These are phyloP conservation scores for Nicotiana paniculata DNA, from an alignment of 257 asterid genomes.

Conservation along the genomic window DNA sequence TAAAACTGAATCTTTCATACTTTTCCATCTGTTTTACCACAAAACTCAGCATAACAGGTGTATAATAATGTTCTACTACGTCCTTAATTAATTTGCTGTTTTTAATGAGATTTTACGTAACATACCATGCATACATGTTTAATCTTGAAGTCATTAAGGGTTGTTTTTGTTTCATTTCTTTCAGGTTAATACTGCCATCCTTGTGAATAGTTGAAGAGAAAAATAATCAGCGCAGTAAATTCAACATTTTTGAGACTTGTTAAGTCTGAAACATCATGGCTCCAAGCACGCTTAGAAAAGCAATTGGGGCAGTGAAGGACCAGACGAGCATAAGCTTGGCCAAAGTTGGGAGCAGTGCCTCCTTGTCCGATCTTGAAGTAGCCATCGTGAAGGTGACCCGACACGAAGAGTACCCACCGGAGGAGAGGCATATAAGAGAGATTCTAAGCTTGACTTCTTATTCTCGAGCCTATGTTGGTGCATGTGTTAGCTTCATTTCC, in stretches of 20 bases:
- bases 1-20: background rate
- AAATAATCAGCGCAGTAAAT: background rate
- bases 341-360: slow-evolving; percentile 64
- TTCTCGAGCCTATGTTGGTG: slow-evolving; percentile 59
- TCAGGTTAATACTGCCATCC: background rate
- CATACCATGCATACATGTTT: background rate
- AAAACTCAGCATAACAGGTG: background rate
- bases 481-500: slow-evolving; percentile 62
- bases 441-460: slow-evolving; percentile 64
- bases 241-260: background rate
- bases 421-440: slow-evolving; percentile 73
- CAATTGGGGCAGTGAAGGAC: slow-evolving; percentile 93
- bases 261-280: slow-evolving; percentile 36
- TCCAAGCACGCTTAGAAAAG: slow-evolving; percentile 80
- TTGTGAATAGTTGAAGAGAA: background rate
- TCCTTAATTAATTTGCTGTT: too few relatives aligned
- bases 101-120: background rate
- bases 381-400: slow-evolving; percentile 95
- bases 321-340: slow-evolving; percentile 90
- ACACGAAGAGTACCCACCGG: slow-evolving; percentile 94
- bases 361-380: slow-evolving; percentile 76
- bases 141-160: background rate
- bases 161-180: background rate
- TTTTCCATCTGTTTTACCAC: background rate
- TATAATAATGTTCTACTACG: too few relatives aligned